Evolutionary conservation across 2,329 filamentous ascomycete genomes (phyloP).

Genomic region (Rutstroemia sp.): DNA sequence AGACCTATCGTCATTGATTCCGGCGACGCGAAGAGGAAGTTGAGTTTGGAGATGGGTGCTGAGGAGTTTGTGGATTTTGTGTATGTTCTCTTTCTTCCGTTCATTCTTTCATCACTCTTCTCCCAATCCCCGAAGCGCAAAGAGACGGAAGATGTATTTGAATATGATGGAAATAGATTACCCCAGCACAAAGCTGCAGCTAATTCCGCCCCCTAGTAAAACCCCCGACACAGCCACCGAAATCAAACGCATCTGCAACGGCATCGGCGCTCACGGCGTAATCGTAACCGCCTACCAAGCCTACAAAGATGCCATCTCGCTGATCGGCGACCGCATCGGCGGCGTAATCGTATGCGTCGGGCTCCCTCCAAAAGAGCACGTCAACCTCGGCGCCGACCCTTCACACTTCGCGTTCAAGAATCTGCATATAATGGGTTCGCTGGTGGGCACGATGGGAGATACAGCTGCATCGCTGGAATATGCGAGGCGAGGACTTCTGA

Average conservation of each 20-base stretch:
- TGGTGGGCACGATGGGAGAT: no score
- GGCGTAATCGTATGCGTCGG: constrained; percentile 5
- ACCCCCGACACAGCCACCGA: constrained; percentile 14
- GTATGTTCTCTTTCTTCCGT: no score
- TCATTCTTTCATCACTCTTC: no score
- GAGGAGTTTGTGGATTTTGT: constrained; percentile 7
- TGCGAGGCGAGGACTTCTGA: constrained; percentile 7
- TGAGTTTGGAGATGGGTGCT: constrained; percentile 21
- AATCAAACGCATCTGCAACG: constrained; percentile 17
- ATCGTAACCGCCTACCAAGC: constrained; percentile 36
- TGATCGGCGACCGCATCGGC: constrained; percentile 12
- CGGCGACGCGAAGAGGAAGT: constrained; percentile 16
- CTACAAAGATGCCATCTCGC: constrained; percentile 12
- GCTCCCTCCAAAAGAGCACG: no score
- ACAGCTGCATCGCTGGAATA: no score
- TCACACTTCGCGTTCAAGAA: no score
- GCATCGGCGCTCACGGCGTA: constrained; percentile 48
- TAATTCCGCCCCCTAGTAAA: constrained; percentile 16
- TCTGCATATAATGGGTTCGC: no score
- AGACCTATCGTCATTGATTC: constrained; percentile 22
- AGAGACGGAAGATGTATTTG: no score
- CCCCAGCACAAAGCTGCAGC: no score
- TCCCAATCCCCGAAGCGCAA: no score
- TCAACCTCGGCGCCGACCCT: no score
- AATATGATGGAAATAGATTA: no score